These are phyloP conservation scores for Cardamine resedifolia DNA, from an alignment of 345 rosid species.

Conservation along the genomic window DNA sequence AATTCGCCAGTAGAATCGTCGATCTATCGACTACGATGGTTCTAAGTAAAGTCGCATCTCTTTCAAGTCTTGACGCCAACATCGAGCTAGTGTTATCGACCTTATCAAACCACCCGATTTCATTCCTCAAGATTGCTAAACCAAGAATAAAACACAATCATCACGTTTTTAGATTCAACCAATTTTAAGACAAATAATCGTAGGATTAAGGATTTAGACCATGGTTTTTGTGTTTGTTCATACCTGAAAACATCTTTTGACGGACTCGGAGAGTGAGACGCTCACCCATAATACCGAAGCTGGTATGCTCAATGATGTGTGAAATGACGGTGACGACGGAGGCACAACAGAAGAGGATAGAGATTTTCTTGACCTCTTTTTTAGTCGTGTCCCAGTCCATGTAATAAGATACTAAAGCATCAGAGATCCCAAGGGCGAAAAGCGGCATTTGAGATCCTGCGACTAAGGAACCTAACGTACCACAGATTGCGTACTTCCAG, in stretches of 20 bases:
- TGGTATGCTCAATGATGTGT: conserved; percentile 64
- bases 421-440: conserved; percentile 90
- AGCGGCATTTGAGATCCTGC: conserved; percentile 92
- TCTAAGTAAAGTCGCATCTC: conserved; percentile 65
- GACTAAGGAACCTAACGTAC: conserved; percentile 58
- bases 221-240: neutral
- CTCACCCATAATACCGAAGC: conserved; percentile 92
- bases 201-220: neutral
- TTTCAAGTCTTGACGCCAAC: conserved; percentile 80
- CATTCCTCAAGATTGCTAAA: conserved; percentile 88
- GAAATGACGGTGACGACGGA: conserved; percentile 61
- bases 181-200: neutral
- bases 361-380: conserved; percentile 71
- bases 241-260: conserved; percentile 80
- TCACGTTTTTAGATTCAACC: neutral
- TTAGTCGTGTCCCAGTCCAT: conserved; percentile 92
- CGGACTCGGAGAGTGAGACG: conserved; percentile 90
- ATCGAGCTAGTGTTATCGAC: conserved; percentile 71
- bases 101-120: conserved; percentile 94
- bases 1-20: conserved; percentile 71
- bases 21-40: conserved; percentile 79
- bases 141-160: neutral
- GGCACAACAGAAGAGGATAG: conserved; percentile 64
- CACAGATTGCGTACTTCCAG: conserved; percentile 77
- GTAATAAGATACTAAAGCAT: conserved; percentile 88